A percentile compares a stretch with the other conserved stretches of the same genome.
Evolutionary conservation across 202 grass and related monocot genomes (phyloP).

Genomic region (Panicum virgatum): DNA sequence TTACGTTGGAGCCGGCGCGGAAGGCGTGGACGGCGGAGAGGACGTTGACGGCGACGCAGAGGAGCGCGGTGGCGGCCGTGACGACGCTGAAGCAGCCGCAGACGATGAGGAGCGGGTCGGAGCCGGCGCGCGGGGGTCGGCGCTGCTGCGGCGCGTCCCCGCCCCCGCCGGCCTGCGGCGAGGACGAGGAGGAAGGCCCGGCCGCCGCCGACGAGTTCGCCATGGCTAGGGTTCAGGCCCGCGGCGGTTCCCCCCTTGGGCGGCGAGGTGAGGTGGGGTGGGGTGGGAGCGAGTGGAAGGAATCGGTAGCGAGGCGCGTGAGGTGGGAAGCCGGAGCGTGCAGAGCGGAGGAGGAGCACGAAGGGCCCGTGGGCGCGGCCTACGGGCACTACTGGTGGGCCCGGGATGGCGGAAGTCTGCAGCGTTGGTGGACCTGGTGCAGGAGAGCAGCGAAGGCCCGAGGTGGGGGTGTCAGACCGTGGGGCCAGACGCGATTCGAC

Average conservation of each 20-base stretch:
- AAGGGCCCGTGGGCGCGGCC: background rate
- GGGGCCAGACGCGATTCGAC: background rate
- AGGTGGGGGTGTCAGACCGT: background rate
- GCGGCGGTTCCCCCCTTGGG: background rate
- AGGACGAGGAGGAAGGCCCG: background rate
- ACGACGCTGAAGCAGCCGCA: conserved; percentile 88
- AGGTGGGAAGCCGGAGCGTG: background rate
- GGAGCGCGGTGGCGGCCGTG: conserved; percentile 66
- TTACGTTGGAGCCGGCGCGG: conserved; percentile 61
- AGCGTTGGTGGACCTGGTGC: background rate
- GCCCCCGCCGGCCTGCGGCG: background rate
- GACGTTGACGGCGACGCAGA: conserved; percentile 79
- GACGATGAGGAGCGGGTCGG: conserved; percentile 72
- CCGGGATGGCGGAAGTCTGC: background rate
- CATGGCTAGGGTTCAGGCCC: conserved; percentile 39
- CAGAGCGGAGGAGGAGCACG: background rate
- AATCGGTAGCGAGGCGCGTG: background rate
- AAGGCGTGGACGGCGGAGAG: conserved; percentile 74
- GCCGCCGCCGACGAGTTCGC: background rate
- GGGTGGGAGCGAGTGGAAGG: background rate
- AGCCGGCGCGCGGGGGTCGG: conserved; percentile 10
- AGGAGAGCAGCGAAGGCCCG: background rate
- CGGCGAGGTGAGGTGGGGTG: background rate
- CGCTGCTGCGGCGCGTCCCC: conserved; percentile 5
- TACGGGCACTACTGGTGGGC: background rate